Base-by-base conservation (phyloP, 2,329 filamentous ascomycete species). In the Simplicillium aogashimaense region DNA sequence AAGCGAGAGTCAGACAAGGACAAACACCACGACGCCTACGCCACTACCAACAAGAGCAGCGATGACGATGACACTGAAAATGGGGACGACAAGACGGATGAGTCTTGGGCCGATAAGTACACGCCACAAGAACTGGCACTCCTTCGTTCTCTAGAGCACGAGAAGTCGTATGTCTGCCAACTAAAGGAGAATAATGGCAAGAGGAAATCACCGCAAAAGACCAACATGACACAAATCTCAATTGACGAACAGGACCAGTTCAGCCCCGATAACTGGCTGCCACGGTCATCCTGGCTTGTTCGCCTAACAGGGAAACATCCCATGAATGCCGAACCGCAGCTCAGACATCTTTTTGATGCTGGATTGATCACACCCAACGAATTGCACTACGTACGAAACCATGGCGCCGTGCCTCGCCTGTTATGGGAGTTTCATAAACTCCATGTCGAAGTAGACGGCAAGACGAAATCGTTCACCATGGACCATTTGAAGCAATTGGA, bases 241-340 rank as follows among this genome's bases (percentile, higher is more conserved):
- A 64, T 73, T 40, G 65, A 72, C 37, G 68, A 71, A 46, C 55
- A 58, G 3, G 71, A 75, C 44, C 67, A 72, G 33, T 69, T 69
- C 45, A 65, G 63, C 2, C 69, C 69, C 0, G 69, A 75, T 49
- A 74, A 72, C 43, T 74, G 70, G 71, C 56, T 75, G 2, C 69
- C 69, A 3, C 61, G 69, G 8, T 63, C 59, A 1, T 53, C 56
- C 1, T 49, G 67, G 18, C 57, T 75, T 4, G 66, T 73, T 29
- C 64, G 72, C 1, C 47, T 70, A 14, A 74, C 69, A 1, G 70
- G 70, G 4, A 71, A 71, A 35, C 70, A 74, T 49, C 70, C 70
- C 1, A 45, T 76, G 41, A 75, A 76, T 41, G 66, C 61, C 3
- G 71, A 75, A 48, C 52, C 67, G 0, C 44, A 60, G 0, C 55